Base-by-base conservation (phyloP, 1,284 basidiomycete species). In the Calocybe gambosa region DNA sequence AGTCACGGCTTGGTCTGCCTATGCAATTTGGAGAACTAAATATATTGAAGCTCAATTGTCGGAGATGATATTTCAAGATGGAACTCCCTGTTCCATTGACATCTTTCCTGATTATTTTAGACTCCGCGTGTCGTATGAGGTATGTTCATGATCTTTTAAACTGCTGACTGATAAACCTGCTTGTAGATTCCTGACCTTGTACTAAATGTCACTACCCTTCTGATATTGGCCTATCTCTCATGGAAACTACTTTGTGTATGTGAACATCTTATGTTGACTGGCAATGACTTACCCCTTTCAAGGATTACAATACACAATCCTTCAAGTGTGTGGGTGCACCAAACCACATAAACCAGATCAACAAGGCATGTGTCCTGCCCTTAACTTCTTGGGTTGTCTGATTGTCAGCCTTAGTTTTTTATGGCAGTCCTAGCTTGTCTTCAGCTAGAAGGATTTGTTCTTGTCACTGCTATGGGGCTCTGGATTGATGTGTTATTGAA, bases 281-380 rank as follows among this genome's bases (percentile, higher is more conserved):
- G 43, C 3, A 49, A 23, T 50, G 40, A 42, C 50, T 45, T 41
- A 39, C 21, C 26, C 26, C 46, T 20, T 31, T 46, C 7, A 40
- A 77, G 72, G 57, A 65, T 1, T 80, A 74, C 61, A 70, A 62
- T 44, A 60, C 58, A 0, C 67, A 74, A 26, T 74, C 75, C 0
- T 74, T 81, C 59, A 75, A 70, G 48, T 71, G 70, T 37, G 70
- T 78, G 9, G 78, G 77, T 2, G 77, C 78, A 1, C 76, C 77
- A 0, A 57, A 63, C 18, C 64, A 69, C 21, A 65, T 82, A 51
- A 65, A 71, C 51, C 67, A 68, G 7, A 67, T 79, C 40, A 71
- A 81, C 63, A 70, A 70, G 58, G 76, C 76, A 46, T 39, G 62
- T 51, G 9, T 0, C 12, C 1, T 34, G 15, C n/a, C 23, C 8